These are phyloP conservation scores for Corylus avellana DNA, from an alignment of 306 rosid genomes.

Conservation along the genomic window DNA sequence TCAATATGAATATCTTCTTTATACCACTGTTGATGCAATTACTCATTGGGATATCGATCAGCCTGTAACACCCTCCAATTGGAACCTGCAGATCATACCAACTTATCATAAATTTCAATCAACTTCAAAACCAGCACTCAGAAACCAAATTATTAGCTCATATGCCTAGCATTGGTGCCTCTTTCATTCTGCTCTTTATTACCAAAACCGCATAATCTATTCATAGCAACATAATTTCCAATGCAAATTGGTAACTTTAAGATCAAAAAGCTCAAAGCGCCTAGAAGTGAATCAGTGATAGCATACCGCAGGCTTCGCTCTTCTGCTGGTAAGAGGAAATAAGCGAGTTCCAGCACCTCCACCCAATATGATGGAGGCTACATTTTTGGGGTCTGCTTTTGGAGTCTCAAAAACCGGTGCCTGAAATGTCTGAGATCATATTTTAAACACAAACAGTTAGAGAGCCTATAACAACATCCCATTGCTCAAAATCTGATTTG, in stretches of 20 bases:
- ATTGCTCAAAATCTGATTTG: not conserved
- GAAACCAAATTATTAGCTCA: not conserved
- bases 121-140: not conserved
- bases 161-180: not conserved
- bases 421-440: conserved; percentile 47
- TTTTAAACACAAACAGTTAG: conserved; percentile 1
- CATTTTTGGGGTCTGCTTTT: conserved; percentile 68
- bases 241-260: too few relatives aligned
- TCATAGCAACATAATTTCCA: not conserved
- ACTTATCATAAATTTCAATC: not conserved
- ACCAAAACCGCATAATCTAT: not conserved
- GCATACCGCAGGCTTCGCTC: conserved; percentile 93
- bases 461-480: not conserved
- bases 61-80: conserved; percentile 87
- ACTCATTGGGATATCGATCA: conserved; percentile 94
- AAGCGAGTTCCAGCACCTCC: conserved; percentile 98
- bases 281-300: not conserved
- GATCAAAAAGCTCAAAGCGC: not conserved
- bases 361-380: conserved; percentile 86
- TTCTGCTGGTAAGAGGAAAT: conserved; percentile 81
- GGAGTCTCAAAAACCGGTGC: conserved; percentile 47
- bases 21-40: conserved; percentile 93
- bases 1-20: conserved; percentile 74
- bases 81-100: conserved; percentile 65
- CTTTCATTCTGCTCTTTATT: not conserved